Base-by-base conservation (phyloP, 352 stramenopile species). In the Globisporangium paroecandrum region DNA sequence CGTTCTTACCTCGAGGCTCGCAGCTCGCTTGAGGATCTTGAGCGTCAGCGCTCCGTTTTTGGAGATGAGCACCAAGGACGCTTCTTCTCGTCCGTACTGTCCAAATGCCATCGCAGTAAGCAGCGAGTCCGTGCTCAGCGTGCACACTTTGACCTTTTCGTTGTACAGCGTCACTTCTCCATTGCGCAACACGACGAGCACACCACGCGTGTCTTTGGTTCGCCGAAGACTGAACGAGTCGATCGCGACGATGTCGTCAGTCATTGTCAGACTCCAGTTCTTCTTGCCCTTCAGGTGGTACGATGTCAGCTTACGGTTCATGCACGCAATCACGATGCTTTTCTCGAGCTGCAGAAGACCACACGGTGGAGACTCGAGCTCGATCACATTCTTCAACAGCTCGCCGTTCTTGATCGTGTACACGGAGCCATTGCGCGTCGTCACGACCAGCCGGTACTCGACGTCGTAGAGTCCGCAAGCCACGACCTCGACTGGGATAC, bases 391-490 rank as follows among this genome's bases (percentile, higher is more conserved):
- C 62, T 90, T 88, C 25, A 94, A 67, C 49, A 97, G 62, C 58
- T 97, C 89, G 20, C 91, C 89, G 68, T 97, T 97, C 83, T 97
- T 97, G 66, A 97, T 90, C 56, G 82, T 97, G 78, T 91, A 97
- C 27, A 97, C 89, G 0, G 81, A 81, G 0, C 89, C 85, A 55
- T 95, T 93, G 9, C 91, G 81, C 43, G 89, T 97, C 25, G 91
- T 92, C 25, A 97, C 69, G 12, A 94, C 83, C 12, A 98, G 70
- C 5, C 93, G 89, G 46, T 82, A 95, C 59, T 97, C 91, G 41
- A 97, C 88, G 18, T 97, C 88, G 24, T 89, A 72, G 9, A 96
- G 68, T 0, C 86, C 86, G 1, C 76, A 81, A 2, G 85, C 77
- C 6, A 91, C 85, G 53, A 94, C 84, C 27, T 94, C 85, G n/a